Percentiles rank a stretch among this genome's conserved stretches.
Evolutionary conservation across 805 yeast genomes (phyloP).

Genomic region (Yamadazyma akitaensis): DNA sequence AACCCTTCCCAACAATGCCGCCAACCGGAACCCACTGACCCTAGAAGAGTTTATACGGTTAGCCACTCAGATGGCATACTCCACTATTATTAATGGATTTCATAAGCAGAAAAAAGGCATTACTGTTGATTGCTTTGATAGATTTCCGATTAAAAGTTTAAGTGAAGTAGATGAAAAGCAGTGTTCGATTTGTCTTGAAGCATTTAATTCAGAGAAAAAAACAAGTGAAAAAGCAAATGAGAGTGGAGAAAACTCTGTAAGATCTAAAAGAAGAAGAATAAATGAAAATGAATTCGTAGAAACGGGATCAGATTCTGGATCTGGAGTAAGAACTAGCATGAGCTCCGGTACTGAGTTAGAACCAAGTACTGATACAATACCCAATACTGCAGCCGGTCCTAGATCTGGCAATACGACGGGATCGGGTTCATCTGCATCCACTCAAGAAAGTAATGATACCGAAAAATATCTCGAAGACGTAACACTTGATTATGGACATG

Average conservation of each 20-base stretch:
- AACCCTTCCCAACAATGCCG: slow-evolving; percentile 64
- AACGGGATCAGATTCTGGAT: neutral
- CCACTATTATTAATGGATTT: slow-evolving; percentile 53
- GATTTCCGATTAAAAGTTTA: slow-evolving; percentile 33
- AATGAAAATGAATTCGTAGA: slow-evolving; percentile 7
- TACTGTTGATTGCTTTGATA: slow-evolving; percentile 49
- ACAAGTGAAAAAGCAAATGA: slow-evolving; percentile 7
- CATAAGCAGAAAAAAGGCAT: slow-evolving; percentile 49
- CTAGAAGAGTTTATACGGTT: slow-evolving; percentile 59
- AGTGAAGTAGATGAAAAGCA: slow-evolving; percentile 27
- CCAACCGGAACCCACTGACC: slow-evolving; percentile 56
- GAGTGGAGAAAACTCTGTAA: slow-evolving; percentile 9
- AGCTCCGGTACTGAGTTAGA: neutral
- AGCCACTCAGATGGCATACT: slow-evolving; percentile 68
- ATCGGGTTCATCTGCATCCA: neutral
- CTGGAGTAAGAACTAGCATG: neutral
- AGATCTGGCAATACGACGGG: neutral
- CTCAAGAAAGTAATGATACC: neutral
- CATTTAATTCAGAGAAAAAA: slow-evolving; percentile 5
- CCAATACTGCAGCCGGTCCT: neutral
- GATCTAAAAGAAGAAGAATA: slow-evolving; percentile 22
- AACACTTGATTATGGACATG: slow-evolving; percentile 40
- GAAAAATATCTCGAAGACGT: slow-evolving; percentile 16
- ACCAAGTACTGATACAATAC: neutral
- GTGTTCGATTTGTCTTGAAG: slow-evolving; percentile 68